phyloP scores from a whole-genome alignment of 306 rosid genomes.

The cucumber (Cucumis sativus) region Cucumber_9930_V3 NC_026657.2:40298001-40298500 shows the following conservation, averaged over 20 bases:
- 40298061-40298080: constrained; percentile 22
- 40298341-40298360: neutral
- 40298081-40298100: constrained; percentile 36
- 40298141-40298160: neutral
- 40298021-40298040: constrained; percentile 1
- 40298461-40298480: neutral
- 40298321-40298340: neutral
- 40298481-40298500: neutral
- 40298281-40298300: neutral
- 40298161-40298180: too few relatives aligned
- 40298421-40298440: neutral
- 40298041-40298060: constrained; percentile 18
- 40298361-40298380: too few relatives aligned
- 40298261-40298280: neutral
- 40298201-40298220: neutral
- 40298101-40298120: constrained; percentile 26
- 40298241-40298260: neutral
- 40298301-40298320: neutral
- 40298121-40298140: constrained; percentile 29
- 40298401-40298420: neutral
- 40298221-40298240: neutral
- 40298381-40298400: neutral
- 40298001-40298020: neutral
- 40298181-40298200: neutral
- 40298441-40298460: constrained; percentile 2